phyloP scores from a whole-genome alignment of 2,329 filamentous ascomycete genomes.

The Blastomyces parvus region DNA sequence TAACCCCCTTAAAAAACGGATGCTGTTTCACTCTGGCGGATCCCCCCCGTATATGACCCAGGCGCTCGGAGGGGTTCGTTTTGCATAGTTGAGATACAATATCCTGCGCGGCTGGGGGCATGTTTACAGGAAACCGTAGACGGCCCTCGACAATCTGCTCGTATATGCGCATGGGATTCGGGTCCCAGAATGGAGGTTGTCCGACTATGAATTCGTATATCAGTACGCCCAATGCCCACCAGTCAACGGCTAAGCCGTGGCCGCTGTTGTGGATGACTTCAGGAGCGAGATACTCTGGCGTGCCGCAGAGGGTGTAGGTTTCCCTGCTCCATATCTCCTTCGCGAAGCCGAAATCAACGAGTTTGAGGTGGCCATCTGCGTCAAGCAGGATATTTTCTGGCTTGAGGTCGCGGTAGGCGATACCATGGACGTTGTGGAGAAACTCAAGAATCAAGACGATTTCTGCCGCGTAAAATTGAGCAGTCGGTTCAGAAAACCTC shows the following conservation, averaged over 20 bases:
- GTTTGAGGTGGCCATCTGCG: constrained; percentile 54
- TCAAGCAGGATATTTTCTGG: constrained; percentile 60
- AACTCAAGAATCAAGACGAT: constrained; percentile 57
- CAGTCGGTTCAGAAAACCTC: constrained; percentile 53
- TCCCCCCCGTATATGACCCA: constrained; percentile 54
- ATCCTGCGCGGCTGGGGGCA: constrained; percentile 50
- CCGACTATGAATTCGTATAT: constrained; percentile 60
- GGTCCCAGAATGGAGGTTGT: constrained; percentile 60
- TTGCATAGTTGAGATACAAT: constrained; percentile 55
- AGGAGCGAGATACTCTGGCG: constrained; percentile 57
- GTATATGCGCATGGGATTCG: constrained; percentile 60
- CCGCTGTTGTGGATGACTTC: constrained; percentile 58
- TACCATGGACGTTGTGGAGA: constrained; percentile 53
- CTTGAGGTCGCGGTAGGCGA: constrained; percentile 57
- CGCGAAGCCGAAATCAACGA: constrained; percentile 60
- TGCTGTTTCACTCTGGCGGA: constrained; percentile 51
- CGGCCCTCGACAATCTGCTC: constrained; percentile 58
- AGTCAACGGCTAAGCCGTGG: constrained; percentile 57
- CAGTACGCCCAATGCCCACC: constrained; percentile 59
- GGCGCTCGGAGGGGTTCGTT: constrained; percentile 52
- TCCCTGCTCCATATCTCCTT: constrained; percentile 51
- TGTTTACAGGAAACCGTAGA: constrained; percentile 51
- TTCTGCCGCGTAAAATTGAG: constrained; percentile 57
- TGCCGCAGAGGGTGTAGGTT: constrained; percentile 58
- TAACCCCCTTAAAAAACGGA: constrained; percentile 51